These are phyloP conservation scores for Laburnicola sp. DNA, from an alignment of 2,329 filamentous ascomycete species.

Conservation along the genomic window DNA sequence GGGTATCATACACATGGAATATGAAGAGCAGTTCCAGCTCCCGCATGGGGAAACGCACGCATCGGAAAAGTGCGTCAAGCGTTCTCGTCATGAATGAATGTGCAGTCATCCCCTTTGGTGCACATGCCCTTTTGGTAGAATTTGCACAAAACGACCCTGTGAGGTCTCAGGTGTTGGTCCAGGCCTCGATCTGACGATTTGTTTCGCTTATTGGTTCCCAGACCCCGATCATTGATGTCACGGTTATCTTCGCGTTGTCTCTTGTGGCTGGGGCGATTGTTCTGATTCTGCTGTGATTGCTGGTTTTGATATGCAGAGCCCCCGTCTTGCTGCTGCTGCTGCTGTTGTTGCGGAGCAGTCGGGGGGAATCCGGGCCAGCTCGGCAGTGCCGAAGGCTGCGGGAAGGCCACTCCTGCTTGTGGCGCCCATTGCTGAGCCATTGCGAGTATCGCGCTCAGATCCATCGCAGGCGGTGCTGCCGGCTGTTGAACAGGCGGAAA, in stretches of 20 bases:
- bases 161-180: slow-evolving; percentile 24
- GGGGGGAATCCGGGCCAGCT: slow-evolving; percentile 3
- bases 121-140: slow-evolving; percentile 74
- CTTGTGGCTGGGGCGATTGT: slow-evolving; percentile 40
- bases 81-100: slow-evolving; percentile 66
- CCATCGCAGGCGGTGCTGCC: slow-evolving; percentile 1
- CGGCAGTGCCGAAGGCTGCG: slow-evolving; percentile 5
- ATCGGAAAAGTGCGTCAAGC: background rate
- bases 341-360: slow-evolving; percentile 13
- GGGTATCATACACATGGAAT: slow-evolving; percentile 16
- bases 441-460: slow-evolving; percentile 5
- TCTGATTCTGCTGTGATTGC: slow-evolving; percentile 28
- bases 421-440: slow-evolving; percentile 4
- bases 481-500: background rate
- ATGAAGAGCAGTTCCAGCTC: background rate
- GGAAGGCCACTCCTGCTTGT: slow-evolving; percentile 3
- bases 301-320: slow-evolving; percentile 11
- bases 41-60: too few species aligned
- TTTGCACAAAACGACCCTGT: slow-evolving; percentile 59
- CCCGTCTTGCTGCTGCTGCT: slow-evolving; percentile 20
- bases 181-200: slow-evolving; percentile 20
- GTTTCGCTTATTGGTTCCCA: slow-evolving; percentile 58
- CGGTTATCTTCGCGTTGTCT: slow-evolving; percentile 39
- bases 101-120: slow-evolving; percentile 72
- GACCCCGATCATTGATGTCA: slow-evolving; percentile 24